Percentiles rank a stretch among this genome's conserved stretches.
phyloP scores from a whole-genome alignment of 768 basidiomycete genomes.

The Pisolithus tinctorius region DNA sequence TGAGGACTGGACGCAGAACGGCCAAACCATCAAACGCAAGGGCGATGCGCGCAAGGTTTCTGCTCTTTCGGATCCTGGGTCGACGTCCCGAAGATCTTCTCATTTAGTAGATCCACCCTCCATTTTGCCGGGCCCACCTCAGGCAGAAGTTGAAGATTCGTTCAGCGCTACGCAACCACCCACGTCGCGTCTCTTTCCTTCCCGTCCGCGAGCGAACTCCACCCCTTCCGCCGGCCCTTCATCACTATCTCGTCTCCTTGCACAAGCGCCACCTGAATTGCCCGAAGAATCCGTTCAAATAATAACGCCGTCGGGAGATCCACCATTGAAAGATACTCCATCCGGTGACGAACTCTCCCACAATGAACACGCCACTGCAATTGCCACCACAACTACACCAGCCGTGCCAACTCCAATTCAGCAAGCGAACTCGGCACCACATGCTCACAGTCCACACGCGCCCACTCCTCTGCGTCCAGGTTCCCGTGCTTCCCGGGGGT shows the following conservation, averaged over 20 bases:
- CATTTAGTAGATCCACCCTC: slow-evolving; percentile 10
- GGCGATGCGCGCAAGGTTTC: slow-evolving; percentile 45
- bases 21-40: slow-evolving; percentile 52
- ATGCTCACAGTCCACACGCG: slow-evolving; percentile 26
- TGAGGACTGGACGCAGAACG: slow-evolving; percentile 86
- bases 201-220: slow-evolving; percentile 57
- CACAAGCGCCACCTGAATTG: slow-evolving; percentile 50
- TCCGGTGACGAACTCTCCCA: slow-evolving; percentile 17
- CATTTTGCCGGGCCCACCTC: slow-evolving; percentile 52
- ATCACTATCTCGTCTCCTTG: slow-evolving; percentile 71
- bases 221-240: slow-evolving; percentile 69
- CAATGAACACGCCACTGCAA: slow-evolving; percentile 1
- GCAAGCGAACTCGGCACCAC: slow-evolving; percentile 27
- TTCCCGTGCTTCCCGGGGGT: slow-evolving; percentile 65
- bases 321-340: slow-evolving; percentile 14
- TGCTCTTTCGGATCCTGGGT: slow-evolving; percentile 32
- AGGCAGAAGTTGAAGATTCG: slow-evolving; percentile 67
- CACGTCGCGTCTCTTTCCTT: slow-evolving; percentile 62
- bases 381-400: slow-evolving; percentile 28
- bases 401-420: slow-evolving; percentile 33
- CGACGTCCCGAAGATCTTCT: slow-evolving; percentile 25
- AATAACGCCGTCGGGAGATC: slow-evolving; percentile 21
- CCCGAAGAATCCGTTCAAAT: slow-evolving; percentile 29
- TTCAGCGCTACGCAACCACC: slow-evolving; percentile 59
- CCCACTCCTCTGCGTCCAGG: slow-evolving; percentile 64